Evolutionary conservation across 345 rosid species (phyloP).

Genomic region (Microcos paniculata): DNA sequence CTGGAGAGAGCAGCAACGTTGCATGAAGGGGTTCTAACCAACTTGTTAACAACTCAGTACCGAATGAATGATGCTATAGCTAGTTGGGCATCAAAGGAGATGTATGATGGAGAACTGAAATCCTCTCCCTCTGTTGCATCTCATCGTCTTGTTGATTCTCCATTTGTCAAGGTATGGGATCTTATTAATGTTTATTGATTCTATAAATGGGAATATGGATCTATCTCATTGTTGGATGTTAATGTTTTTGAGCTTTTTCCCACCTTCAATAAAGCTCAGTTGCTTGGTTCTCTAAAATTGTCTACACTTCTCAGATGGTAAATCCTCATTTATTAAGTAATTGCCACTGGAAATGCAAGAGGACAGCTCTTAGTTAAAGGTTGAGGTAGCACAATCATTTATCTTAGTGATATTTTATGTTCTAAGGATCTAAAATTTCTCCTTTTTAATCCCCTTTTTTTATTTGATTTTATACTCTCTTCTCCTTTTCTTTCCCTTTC

Average conservation of each 20-base stretch:
- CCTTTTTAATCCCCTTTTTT: neutral
- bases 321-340: neutral
- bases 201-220: constrained; percentile 14
- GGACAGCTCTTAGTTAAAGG: neutral
- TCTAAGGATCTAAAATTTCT: neutral
- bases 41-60: constrained; percentile 74
- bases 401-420: neutral
- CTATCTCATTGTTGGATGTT: constrained; percentile 39
- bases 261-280: neutral
- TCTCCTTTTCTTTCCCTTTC: neutral
- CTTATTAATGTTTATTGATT: constrained; percentile 12
- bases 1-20: constrained; percentile 79
- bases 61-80: constrained; percentile 96
- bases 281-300: neutral
- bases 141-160: constrained; percentile 88
- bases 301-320: neutral
- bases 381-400: neutral
- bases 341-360: neutral
- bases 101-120: constrained; percentile 80
- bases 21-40: constrained; percentile 72
- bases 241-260: neutral
- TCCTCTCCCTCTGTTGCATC: constrained; percentile 71
- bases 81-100: constrained; percentile 98
- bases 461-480: neutral
- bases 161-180: constrained; percentile 79